Base-by-base conservation (phyloP, 306 rosid species). In the Quercus gilva region DNA sequence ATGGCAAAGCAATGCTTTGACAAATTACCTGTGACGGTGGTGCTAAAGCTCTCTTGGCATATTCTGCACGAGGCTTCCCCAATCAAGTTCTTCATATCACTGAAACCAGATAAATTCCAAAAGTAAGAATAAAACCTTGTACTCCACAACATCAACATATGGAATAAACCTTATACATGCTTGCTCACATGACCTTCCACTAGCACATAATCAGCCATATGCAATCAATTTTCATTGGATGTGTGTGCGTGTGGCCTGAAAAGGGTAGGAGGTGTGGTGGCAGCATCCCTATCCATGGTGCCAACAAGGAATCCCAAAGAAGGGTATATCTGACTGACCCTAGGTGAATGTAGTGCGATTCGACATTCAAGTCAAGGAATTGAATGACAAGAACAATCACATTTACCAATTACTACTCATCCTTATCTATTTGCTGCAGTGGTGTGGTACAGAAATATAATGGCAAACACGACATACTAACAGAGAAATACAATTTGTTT, bases 31-130 rank as follows among this genome's bases (percentile, higher is more conserved):
- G 90, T 92, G 82, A 94, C 70, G 65, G 90, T 81, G 19, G 92
- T 94, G 85, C 98, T 90, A 75, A 90, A 94, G 81, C 87, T 88
- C 88, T 90, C 98, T 80, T 89, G 92, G 88, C 98, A 94, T 69
- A 94, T 92, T 81, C 91, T 41, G 81, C 98, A 94, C 35, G 86
- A 79, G 69, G 97, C 98, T 82, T 92, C 98, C 55, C 98, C 97
- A 76, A 90, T 90, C 90, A 87, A 74, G 82, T 90, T 89, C 89
- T 92, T 92, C 94, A 94, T 89, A 80, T 94, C 98, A 81, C 94
- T 94, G 88, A 37, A 77, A 85, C 79, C 84, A 84, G 72, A 86
- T 56, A 51, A 52, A 84, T 10, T 71, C 55, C 28, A 29, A 43
- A 74, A 20, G 59, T 8, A 33, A 80, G 68, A 37, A 55, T 25